A percentile compares a stretch with the other conserved stretches of the same genome.
Conservation (phyloP, 192 early-diverging fungal species). For the Paraglomus occultum region DNA sequence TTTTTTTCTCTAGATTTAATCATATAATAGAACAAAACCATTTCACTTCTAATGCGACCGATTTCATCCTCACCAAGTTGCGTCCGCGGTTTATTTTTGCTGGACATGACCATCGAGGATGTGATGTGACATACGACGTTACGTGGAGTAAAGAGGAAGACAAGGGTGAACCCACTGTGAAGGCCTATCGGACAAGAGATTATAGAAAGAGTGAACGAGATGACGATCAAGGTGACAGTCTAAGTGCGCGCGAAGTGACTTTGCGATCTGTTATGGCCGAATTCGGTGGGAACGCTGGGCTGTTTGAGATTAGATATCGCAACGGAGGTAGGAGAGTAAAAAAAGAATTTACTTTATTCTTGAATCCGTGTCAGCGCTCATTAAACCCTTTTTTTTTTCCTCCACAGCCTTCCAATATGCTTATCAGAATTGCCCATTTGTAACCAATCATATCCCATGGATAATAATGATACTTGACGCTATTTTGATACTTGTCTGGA, state of each 20-base stretch:
- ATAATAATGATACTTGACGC: constrained; percentile 4
- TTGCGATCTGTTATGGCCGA: constrained; percentile 64
- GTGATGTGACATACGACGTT: constrained; percentile 45
- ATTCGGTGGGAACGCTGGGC: constrained; percentile 55
- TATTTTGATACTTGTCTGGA: constrained; percentile 4
- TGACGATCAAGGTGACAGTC: background rate
- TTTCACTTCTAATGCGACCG: constrained; percentile 51
- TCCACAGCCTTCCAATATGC: constrained; percentile 20
- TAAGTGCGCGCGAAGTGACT: constrained; percentile 49
- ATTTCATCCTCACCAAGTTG: constrained; percentile 55
- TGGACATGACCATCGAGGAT: constrained; percentile 67
- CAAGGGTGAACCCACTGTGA: constrained; percentile 31
- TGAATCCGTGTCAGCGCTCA: background rate
- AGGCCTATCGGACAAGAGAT: constrained; percentile 33
- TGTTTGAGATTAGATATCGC: constrained; percentile 51
- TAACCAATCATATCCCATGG: constrained; percentile 28
- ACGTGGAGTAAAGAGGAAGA: background rate
- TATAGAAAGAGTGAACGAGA: constrained; percentile 35
- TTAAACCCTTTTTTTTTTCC: background rate
- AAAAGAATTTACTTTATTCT: background rate
- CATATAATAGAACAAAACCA: constrained; percentile 58
- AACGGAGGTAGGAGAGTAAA: constrained; percentile 1
- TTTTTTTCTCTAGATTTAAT: background rate
- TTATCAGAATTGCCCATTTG: constrained; percentile 29
- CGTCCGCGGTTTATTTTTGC: constrained; percentile 56